Evolutionary conservation across 2,329 filamentous ascomycete species (phyloP), one percentile per base, ranked within the genome.

Genomic region (Dothistroma septosporum): DNA sequence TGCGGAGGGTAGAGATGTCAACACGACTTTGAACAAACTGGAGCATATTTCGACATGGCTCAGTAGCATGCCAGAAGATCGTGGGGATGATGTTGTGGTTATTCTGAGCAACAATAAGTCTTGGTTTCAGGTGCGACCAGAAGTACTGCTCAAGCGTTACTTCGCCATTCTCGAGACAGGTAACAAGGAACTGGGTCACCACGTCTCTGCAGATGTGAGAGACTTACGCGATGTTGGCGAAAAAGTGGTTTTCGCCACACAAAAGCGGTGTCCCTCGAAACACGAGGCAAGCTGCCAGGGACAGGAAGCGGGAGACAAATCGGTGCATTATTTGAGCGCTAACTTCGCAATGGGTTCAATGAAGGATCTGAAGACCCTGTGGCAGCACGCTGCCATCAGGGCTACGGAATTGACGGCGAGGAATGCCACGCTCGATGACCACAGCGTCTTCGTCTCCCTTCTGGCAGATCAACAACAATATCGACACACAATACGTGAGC

Each of bases 91-190:
- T 14, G 53, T 56, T 16, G 58, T 58, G 1, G 44, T 53, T 2
- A 58, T 64, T 12, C 33, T 64, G 6, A 60, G 57, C 14, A 64
- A 64, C 24, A 14, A 52, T 1, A 57, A 55, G 2, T 53, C 58
- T 2, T 64, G 62, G 62, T 62, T 64, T 19, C 62, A 64, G 31
- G 47, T 62, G 4, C 54, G 60, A n/a, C 58, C 62, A 0, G 62
- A 64, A n/a, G 62, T 64, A 5, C 35, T 64, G 7, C 22, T 64
- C 2, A 46, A 53, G 24, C 57, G 62, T 6, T 64, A 62, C 37
- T 35, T 55, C 19, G 49, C 49, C 8, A 54, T 59, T 16, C 55
- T 56, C 21, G 41, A 57, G 33, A 41, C 28, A 16, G 21, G 52
- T 12, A 41, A 56, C n/a, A 19, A 52, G 41, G 44, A 47, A 10